phyloP scores from a whole-genome alignment of 495 filamentous ascomycete genomes.

The Apodospora peruviana region DNA sequence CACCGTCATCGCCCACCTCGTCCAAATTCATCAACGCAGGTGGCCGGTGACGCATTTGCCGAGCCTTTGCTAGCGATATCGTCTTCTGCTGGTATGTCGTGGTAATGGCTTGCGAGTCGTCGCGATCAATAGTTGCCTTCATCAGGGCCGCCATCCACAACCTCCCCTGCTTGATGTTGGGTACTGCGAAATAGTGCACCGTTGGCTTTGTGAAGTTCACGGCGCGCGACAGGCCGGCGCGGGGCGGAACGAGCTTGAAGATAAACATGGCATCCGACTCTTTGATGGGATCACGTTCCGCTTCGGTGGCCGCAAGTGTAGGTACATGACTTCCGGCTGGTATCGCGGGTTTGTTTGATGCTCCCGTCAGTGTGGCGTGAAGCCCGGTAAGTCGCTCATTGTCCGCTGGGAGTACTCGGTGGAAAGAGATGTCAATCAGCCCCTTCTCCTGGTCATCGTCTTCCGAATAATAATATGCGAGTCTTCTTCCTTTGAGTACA shows the following conservation, averaged over 20 bases:
- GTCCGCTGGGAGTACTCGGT: constrained; percentile 92
- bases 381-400: constrained; percentile 84
- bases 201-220: constrained; percentile 97
- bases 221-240: constrained; percentile 76
- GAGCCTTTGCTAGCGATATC: constrained; percentile 79
- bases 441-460: constrained; percentile 88
- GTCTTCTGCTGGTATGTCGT: constrained; percentile 95
- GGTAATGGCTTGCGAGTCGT: constrained; percentile 68
- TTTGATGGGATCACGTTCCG: constrained; percentile 35
- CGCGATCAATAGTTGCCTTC: constrained; percentile 98
- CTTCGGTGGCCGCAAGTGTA: constrained; percentile 44
- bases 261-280: constrained; percentile 71
- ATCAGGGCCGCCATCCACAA: constrained; percentile 98
- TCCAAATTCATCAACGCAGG: constrained; percentile 77
- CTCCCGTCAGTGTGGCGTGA: constrained; percentile 87
- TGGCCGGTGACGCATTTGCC: constrained; percentile 75
- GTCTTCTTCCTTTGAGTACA: constrained; percentile 79
- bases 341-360: constrained; percentile 66
- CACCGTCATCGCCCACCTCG: constrained; percentile 40
- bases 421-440: constrained; percentile 93
- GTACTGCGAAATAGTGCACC: constrained; percentile 95
- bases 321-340: constrained; percentile 59
- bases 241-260: constrained; percentile 95
- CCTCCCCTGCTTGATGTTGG: constrained; percentile 78
- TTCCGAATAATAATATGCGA: constrained; percentile 96